Percentiles rank a stretch among this genome's conserved stretches.
phyloP scores from a whole-genome alignment of 2,329 filamentous ascomycete species.

The Penicillium sp. region DNA sequence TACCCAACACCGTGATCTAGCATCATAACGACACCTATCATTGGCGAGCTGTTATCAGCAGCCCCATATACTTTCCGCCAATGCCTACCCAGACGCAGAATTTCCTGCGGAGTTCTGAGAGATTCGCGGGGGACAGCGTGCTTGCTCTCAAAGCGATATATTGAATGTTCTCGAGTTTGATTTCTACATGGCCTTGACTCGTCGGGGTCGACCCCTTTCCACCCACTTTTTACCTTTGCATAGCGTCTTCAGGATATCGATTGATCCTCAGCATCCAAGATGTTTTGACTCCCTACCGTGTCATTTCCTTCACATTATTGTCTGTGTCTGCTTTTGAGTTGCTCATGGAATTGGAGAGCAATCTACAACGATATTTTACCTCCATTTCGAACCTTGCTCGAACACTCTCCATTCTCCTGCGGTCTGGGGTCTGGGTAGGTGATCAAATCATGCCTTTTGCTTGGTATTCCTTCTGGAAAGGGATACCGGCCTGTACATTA shows the following conservation, averaged over 20 bases:
- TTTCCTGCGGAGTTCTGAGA: conserved; percentile 13
- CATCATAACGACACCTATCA: conserved; percentile 3
- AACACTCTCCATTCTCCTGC: conserved; percentile 1
- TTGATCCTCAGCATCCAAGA: neutral
- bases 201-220: neutral
- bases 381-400: neutral
- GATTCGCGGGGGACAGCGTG: conserved; percentile 6
- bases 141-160: conserved; percentile 19
- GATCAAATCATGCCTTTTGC: neutral
- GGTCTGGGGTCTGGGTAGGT: neutral
- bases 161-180: conserved; percentile 12
- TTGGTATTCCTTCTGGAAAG: conserved; percentile 6
- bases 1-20: neutral
- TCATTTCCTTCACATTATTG: neutral
- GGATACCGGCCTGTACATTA: conserved; percentile 9
- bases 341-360: conserved; percentile 12
- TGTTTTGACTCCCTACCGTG: neutral
- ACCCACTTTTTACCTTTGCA: conserved; percentile 3
- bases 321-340: conserved; percentile 14
- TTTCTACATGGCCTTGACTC: conserved; percentile 13
- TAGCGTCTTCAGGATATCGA: conserved; percentile 6
- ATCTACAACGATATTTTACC: conserved; percentile 18
- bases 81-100: conserved; percentile 7
- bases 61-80: neutral
- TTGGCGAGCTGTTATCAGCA: neutral